Evolutionary conservation across 495 filamentous ascomycete species (phyloP).

Genomic region (Penicillium macrosclerotiorum): DNA sequence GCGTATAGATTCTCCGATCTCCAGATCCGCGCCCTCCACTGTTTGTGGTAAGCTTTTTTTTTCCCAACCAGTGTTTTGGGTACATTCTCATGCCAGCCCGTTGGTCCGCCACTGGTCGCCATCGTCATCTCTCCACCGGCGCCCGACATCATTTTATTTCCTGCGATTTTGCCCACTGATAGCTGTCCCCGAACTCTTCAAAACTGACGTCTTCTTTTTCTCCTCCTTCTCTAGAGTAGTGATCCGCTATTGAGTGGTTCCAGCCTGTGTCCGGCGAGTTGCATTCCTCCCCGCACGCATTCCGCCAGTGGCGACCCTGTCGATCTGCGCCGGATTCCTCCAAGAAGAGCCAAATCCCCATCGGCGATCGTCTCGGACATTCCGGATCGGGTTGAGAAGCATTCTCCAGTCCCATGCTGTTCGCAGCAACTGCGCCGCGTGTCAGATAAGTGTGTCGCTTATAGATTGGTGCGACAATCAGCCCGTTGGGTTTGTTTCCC

Average conservation of each 20-base stretch:
- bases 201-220: neutral
- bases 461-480: conserved; percentile 10
- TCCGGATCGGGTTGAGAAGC: conserved; percentile 16
- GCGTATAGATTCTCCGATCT: neutral
- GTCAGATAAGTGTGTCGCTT: conserved; percentile 12
- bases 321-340: conserved; percentile 20
- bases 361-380: conserved; percentile 10
- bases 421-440: conserved; percentile 15
- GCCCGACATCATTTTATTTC: neutral
- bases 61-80: conserved; percentile 1
- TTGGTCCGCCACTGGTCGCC: neutral
- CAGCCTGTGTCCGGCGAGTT: neutral
- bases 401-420: conserved; percentile 16
- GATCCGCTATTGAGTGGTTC: neutral
- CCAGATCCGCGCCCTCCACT: conserved; percentile 2
- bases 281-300: conserved; percentile 26
- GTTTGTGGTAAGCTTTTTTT: conserved; percentile 10
- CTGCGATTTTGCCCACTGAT: neutral
- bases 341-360: neutral
- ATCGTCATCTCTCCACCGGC: neutral
- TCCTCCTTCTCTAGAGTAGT: neutral
- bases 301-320: conserved; percentile 15
- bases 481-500: neutral
- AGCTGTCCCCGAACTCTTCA: neutral
- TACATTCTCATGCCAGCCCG: conserved; percentile 7